Conservation (phyloP, 176 grass and related monocot genomes). For the Lolium perenne region DNA sequence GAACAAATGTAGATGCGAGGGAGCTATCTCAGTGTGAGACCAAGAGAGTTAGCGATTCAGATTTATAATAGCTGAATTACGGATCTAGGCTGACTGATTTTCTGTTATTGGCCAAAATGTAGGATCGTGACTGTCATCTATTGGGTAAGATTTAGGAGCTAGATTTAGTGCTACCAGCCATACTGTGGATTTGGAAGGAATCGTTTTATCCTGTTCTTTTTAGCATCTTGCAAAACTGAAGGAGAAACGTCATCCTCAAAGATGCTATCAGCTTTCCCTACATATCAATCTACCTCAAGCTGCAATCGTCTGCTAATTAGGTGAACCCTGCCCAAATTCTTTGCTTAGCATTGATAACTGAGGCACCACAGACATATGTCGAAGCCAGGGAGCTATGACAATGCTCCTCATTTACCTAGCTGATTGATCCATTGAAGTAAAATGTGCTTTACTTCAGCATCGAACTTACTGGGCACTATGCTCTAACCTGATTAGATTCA, state of each 20-base stretch:
- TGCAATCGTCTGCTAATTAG: neutral
- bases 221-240: conserved; percentile 21
- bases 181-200: conserved; percentile 3
- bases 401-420: conserved; percentile 1
- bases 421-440: neutral
- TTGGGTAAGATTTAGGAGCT: conserved; percentile 6
- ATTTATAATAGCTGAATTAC: conserved; percentile 37
- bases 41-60: conserved; percentile 24
- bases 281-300: neutral
- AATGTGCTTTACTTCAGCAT: neutral
- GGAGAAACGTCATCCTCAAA: conserved; percentile 9
- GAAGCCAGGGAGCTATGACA: neutral
- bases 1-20: too few relatives aligned
- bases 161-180: conserved; percentile 29
- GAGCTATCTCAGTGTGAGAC: neutral
- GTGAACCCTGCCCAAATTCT: conserved; percentile 28
- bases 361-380: neutral
- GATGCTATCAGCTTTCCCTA: conserved; percentile 5
- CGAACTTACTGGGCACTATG: neutral
- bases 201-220: conserved; percentile 21
- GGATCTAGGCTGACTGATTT: conserved; percentile 36
- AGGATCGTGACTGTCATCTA: neutral
- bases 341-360: neutral
- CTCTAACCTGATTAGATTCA: neutral
- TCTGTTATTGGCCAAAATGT: conserved; percentile 41